Evolutionary conservation across 2,329 filamentous ascomycete genomes (phyloP).

Genomic region (Rutstroemia sydowiana): DNA sequence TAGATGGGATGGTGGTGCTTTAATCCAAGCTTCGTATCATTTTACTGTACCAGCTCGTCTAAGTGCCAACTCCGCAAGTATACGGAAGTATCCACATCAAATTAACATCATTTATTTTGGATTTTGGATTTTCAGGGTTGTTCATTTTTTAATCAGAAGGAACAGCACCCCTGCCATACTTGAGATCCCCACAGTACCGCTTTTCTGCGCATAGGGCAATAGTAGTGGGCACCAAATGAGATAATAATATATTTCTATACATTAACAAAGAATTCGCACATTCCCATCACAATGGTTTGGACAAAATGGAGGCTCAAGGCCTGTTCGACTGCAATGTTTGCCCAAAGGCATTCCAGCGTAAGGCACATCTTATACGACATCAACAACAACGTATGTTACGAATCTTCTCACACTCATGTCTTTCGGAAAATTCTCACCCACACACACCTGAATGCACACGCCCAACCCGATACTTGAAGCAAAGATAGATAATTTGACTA

Average conservation of each 20-base stretch:
- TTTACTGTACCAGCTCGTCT: no score
- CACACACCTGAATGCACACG: background rate
- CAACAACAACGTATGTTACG: conserved; percentile 27
- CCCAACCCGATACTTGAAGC: background rate
- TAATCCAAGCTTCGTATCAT: no score
- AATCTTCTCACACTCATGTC: no score
- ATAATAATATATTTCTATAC: background rate
- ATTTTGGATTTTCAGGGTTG: background rate
- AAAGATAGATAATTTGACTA: background rate
- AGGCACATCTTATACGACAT: conserved; percentile 30
- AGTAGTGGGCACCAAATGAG: background rate
- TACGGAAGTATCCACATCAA: no score
- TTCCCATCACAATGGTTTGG: conserved; percentile 20
- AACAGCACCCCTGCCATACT: background rate
- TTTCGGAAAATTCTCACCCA: background rate
- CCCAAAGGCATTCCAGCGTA: conserved; percentile 30
- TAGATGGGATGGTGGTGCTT: no score
- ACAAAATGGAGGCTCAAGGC: conserved; percentile 29
- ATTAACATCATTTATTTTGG: no score
- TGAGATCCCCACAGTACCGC: conserved; percentile 4
- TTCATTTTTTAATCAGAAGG: conserved; percentile 4
- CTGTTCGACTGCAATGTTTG: conserved; percentile 29
- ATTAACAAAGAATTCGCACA: conserved; percentile 7
- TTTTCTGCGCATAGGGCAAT: background rate
- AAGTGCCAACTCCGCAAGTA: no score